Base-by-base conservation (phyloP, 2,329 filamentous ascomycete genomes). In the Aspergillus sp. region DNA sequence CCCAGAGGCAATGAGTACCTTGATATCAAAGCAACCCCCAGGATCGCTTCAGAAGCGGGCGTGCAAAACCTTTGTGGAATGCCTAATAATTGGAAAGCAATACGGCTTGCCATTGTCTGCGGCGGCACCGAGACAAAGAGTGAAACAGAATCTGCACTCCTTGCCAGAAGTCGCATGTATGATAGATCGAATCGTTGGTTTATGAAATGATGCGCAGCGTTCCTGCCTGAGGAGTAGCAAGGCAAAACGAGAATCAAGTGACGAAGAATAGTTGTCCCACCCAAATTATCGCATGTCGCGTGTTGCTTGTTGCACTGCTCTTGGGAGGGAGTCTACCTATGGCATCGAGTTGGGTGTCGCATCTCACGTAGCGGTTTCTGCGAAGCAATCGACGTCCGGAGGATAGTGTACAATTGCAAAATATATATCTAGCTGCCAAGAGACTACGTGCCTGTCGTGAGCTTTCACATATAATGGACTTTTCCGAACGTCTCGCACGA, bases 21-120 rank as follows among this genome's bases (percentile, higher is more conserved):
- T 62, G 52, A 58, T 65, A 47, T 18, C 63, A 9, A 32, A 55
- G 51, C 45, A 63, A 54, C 55, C 47, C 18, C 55, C 49, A 14
- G 61, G 59, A 45, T 45, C 45, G 51, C 36, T 63, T 45, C 64
- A 59, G 55, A 66, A 60, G 57, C 54, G 54, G 46, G 54, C 54
- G 16, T 55, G 54, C 54, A 55, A 55, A 10, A 32, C 54, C 18
- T 55, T 55, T 18, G 16, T 55, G 26, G 54, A 55, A 18, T 55
- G 54, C 45, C 54, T 55, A 11, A 36, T 55, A n/a, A 55, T 55
- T 36, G 26, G 45, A n/a, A 55, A 55, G 54, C 45, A 55, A 36
- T 49, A 55, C n/a, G 54, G 54, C 18, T 39, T 55, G 54, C 22
- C 39, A 36, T 14, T 47, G 20, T 26, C 14, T 26, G 39, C 36